Conservation (phyloP, 805 yeast genomes). For the Kregervanrija pseudodelftensis region DNA sequence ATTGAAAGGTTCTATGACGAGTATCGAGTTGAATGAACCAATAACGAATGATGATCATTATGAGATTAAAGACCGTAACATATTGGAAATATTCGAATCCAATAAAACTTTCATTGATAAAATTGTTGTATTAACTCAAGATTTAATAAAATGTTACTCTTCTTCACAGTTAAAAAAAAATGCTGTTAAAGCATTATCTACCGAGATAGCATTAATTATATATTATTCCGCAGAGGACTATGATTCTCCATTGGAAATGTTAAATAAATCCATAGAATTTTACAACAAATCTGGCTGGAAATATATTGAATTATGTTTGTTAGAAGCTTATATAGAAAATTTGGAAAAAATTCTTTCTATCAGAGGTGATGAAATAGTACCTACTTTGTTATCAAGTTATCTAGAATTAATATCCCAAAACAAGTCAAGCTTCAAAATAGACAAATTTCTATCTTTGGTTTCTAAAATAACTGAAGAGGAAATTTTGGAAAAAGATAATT, state of each 20-base stretch:
- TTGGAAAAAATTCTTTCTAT: conserved; percentile 35
- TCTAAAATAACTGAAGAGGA: not conserved
- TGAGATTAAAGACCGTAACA: conserved; percentile 9
- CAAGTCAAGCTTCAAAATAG: conserved; percentile 11
- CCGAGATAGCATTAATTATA: conserved; percentile 65
- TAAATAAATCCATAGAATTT: conserved; percentile 62
- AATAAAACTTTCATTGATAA: conserved; percentile 30
- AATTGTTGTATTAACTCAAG: conserved; percentile 49
- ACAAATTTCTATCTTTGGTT: conserved; percentile 1
- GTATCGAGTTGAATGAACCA: conserved; percentile 13
- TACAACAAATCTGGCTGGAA: conserved; percentile 73
- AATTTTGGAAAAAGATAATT: conserved; percentile 18
- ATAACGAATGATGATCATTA: conserved; percentile 6
- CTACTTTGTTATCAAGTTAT: conserved; percentile 32
- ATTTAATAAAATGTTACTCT: conserved; percentile 46
- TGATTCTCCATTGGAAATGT: conserved; percentile 51
- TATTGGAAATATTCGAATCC: conserved; percentile 23
- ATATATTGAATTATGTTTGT: conserved; percentile 54
- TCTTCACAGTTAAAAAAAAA: conserved; percentile 46
- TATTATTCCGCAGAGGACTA: conserved; percentile 42
- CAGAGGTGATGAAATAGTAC: conserved; percentile 13
- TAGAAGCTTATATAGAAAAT: conserved; percentile 64
- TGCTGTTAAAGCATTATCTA: conserved; percentile 64
- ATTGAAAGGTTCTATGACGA: conserved; percentile 26
- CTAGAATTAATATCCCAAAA: conserved; percentile 25